Conservation (phyloP, 2,329 filamentous ascomycete species). For the Colletotrichum horii region DNA sequence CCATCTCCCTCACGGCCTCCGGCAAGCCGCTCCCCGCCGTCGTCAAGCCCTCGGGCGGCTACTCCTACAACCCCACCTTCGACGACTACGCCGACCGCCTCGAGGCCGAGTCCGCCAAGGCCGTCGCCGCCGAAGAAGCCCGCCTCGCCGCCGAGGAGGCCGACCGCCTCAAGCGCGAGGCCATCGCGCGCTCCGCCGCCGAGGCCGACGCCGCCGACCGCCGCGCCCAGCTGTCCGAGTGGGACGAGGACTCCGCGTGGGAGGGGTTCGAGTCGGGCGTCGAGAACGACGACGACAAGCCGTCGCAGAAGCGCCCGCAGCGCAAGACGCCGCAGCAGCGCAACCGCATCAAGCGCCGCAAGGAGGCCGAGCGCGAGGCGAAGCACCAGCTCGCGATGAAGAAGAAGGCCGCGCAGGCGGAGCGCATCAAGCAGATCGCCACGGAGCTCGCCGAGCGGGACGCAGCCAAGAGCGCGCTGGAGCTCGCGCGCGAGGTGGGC, state of each 20-base stretch:
- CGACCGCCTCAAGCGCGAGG: constrained; percentile 71
- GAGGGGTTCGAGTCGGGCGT: constrained; percentile 86
- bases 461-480: constrained; percentile 36
- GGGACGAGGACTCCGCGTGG: constrained; percentile 91
- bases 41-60: constrained; percentile 77
- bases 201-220: constrained; percentile 77
- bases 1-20: constrained; percentile 81
- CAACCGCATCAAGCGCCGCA: constrained; percentile 87
- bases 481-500: constrained; percentile 40
- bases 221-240: constrained; percentile 69
- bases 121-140: constrained; percentile 78
- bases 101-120: constrained; percentile 76
- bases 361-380: constrained; percentile 80
- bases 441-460: constrained; percentile 67
- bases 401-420: constrained; percentile 73
- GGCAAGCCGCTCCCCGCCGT: constrained; percentile 84
- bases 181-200: constrained; percentile 72
- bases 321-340: constrained; percentile 86
- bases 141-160: constrained; percentile 71
- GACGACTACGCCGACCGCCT: constrained; percentile 84
- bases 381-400: constrained; percentile 80
- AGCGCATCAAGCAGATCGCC: constrained; percentile 74
- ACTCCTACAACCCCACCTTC: constrained; percentile 92
- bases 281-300: constrained; percentile 68
- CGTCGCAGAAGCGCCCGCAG: constrained; percentile 69